These are phyloP conservation scores for Elongisporangium undulatum DNA, from an alignment of 352 stramenopile species.

Conservation along the genomic window DNA sequence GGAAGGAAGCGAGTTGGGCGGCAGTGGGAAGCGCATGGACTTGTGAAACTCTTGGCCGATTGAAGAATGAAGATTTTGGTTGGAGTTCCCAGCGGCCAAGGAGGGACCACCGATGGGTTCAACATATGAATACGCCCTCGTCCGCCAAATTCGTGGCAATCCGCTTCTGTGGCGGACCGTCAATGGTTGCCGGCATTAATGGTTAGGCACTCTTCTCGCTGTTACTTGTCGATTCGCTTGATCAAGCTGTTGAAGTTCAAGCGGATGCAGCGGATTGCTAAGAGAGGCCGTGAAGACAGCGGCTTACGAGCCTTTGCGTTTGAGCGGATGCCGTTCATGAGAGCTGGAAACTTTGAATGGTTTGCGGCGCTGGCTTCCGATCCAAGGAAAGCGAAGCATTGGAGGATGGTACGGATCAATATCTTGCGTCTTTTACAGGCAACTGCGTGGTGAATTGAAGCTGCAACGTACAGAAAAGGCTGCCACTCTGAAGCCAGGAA, in stretches of 20 bases:
- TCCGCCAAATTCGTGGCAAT: background rate
- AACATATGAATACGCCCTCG: background rate
- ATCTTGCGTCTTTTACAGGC: background rate
- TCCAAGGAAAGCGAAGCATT: background rate
- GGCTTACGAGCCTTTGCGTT: background rate
- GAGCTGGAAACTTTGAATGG: background rate
- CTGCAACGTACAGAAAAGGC: background rate
- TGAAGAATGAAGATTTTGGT: background rate
- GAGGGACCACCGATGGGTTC: background rate
- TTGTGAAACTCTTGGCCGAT: background rate
- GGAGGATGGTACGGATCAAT: background rate
- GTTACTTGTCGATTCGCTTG: background rate
- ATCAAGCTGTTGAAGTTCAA: background rate
- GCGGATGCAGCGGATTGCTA: background rate
- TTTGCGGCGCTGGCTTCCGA: background rate
- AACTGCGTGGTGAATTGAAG: background rate
- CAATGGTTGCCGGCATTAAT: background rate
- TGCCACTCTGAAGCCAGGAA: no score
- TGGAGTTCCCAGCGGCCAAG: background rate
- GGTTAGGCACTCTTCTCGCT: background rate
- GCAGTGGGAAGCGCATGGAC: constrained; percentile 5
- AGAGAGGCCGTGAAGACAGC: background rate
- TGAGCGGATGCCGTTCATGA: no score
- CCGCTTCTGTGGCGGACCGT: background rate
- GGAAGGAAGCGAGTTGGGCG: background rate